These are phyloP conservation scores for Thielaviopsis punctulata DNA, from an alignment of 2,329 filamentous ascomycete genomes.

Conservation along the genomic window DNA sequence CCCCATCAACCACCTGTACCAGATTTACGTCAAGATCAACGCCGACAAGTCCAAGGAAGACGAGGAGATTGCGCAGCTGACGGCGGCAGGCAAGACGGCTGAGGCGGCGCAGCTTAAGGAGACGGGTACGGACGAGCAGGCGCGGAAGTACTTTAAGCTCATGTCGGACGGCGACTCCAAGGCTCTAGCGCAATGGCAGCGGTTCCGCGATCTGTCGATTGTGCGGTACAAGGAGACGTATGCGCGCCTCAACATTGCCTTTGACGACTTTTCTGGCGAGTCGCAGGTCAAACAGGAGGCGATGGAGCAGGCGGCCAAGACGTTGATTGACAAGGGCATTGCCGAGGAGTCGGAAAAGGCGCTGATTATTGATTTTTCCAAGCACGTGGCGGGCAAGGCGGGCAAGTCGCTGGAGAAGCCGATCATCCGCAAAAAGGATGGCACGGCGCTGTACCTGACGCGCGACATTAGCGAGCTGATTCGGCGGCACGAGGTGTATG, in stretches of 20 bases:
- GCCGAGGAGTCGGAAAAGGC: slow-evolving; percentile 56
- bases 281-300: slow-evolving; percentile 50
- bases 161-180: slow-evolving; percentile 51
- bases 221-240: slow-evolving; percentile 51
- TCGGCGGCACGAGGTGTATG: slow-evolving; percentile 42
- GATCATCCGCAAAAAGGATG: slow-evolving; percentile 55
- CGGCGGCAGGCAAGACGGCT: slow-evolving; percentile 25
- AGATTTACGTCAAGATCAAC: slow-evolving; percentile 69
- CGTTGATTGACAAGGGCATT: slow-evolving; percentile 46
- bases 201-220: slow-evolving; percentile 51
- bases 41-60: slow-evolving; percentile 48
- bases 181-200: slow-evolving; percentile 44
- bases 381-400: slow-evolving; percentile 46
- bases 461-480: slow-evolving; percentile 62
- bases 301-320: slow-evolving; percentile 46
- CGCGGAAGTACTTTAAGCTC: slow-evolving; percentile 52
- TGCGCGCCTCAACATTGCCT: slow-evolving; percentile 51
- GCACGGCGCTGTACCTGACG: slow-evolving; percentile 61
- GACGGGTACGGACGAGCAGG: slow-evolving; percentile 53
- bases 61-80: slow-evolving; percentile 41
- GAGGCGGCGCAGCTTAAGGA: slow-evolving; percentile 25
- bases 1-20: slow-evolving; percentile 66
- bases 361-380: slow-evolving; percentile 53
- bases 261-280: slow-evolving; percentile 60
- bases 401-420: slow-evolving; percentile 55